Conservation (phyloP, 2,329 filamentous ascomycete genomes). For the Fusarium setosum region DNA sequence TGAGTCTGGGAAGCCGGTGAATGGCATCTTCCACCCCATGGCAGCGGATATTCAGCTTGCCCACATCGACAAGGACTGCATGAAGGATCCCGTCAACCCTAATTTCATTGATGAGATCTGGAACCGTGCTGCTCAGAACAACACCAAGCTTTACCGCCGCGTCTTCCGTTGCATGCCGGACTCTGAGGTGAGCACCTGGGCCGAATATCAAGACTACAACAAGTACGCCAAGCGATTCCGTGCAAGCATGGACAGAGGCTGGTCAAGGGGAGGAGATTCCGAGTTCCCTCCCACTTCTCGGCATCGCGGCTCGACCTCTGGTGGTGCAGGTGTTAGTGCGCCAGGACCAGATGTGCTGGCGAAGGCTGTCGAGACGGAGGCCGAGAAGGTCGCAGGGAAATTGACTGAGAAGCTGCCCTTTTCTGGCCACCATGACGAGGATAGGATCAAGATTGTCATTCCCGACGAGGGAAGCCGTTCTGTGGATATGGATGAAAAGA, state of each 20-base stretch:
- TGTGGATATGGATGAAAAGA: conserved; percentile 58
- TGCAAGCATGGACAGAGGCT: conserved; percentile 69
- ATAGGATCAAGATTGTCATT: conserved; percentile 48
- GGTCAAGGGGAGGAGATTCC: conserved; percentile 62
- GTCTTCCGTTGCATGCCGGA: conserved; percentile 99
- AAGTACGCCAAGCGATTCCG: conserved; percentile 83
- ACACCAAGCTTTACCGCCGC: conserved; percentile 91
- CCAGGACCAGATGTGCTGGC: conserved; percentile 54
- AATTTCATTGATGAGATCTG: conserved; percentile 89
- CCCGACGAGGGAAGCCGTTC: conserved; percentile 44
- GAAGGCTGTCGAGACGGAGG: conserved; percentile 47
- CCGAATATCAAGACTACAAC: conserved; percentile 87
- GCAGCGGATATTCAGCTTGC: conserved; percentile 78
- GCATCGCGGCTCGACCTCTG: conserved; percentile 46
- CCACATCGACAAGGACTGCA: conserved; percentile 87
- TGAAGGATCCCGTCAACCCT: conserved; percentile 87
- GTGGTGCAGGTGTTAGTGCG: conserved; percentile 55
- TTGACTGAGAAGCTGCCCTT: conserved; percentile 39
- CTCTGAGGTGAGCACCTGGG: conserved; percentile 92
- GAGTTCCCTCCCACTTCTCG: conserved; percentile 54
- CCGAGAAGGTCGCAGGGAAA: conserved; percentile 50
- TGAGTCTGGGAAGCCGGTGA: conserved; percentile 59
- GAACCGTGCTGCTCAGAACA: conserved; percentile 89
- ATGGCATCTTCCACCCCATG: conserved; percentile 61
- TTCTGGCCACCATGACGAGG: conserved; percentile 36